phyloP scores from a whole-genome alignment of 345 rosid species.

The Gossypium longicalyx region DNA sequence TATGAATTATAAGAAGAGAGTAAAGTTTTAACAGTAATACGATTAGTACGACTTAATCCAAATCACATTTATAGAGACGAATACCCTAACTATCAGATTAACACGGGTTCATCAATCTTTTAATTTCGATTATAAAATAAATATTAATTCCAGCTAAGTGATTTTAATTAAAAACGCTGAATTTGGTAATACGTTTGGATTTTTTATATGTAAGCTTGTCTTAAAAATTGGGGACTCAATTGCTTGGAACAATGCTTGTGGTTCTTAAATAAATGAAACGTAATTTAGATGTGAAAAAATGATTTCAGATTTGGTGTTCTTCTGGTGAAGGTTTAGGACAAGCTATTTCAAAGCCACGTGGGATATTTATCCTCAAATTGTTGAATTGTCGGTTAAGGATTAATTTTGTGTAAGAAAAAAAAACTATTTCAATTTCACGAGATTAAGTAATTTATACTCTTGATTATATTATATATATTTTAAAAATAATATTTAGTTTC shows the following conservation, averaged over 20 bases:
- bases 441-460: no score
- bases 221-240: not conserved
- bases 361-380: not conserved
- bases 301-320: constrained; percentile 14
- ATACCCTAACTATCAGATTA: rapidly evolving
- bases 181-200: no score
- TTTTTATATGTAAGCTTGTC: no score
- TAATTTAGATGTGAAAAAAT: not conserved
- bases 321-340: constrained; percentile 26
- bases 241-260: not conserved
- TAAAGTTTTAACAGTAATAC: rapidly evolving
- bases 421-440: no score
- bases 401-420: not conserved
- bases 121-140: no score
- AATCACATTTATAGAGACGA: rapidly evolving
- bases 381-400: constrained; percentile 8
- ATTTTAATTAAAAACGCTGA: no score
- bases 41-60: rapidly evolving
- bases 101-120: no score
- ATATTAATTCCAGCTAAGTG: no score
- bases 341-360: constrained; percentile 24
- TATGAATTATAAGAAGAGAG: no score
- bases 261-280: constrained; percentile 7
- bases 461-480: no score
- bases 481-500: no score